Evolutionary conservation across 176 grass and related monocot genomes (phyloP), one percentile per base, ranked within the genome.

Genomic region (Areca catechu): DNA sequence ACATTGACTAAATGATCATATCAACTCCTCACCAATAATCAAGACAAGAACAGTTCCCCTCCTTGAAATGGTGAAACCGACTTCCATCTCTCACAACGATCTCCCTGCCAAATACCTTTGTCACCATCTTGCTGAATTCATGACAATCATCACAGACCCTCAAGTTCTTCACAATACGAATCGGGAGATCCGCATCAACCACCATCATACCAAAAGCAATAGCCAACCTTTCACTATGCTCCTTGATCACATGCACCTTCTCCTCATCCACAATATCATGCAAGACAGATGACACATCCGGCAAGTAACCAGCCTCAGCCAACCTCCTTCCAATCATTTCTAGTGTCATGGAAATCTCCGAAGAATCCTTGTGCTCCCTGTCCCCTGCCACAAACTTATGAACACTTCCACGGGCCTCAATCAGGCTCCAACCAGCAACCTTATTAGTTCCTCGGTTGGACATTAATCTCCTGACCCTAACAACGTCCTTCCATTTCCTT

Each of bases 211-310:
- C 77, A 7, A 84, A 89, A 81, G 81, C 86, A 69, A 84, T 89
- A 48, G 86, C 86, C 15, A 89, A 72, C 10, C 81, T 78, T 49
- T 89, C 86, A 15, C 86, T 89, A 4, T 89, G 86, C 62, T 84
- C 81, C 74, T 78, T 89, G 50, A 89, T 57, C 0, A 60, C 86
- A 71, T 75, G 74, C 37, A 75, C 70, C 57, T 89, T 89, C 66
- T 89, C 81, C 73, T 89, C 86, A 57, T 89, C 62, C 19, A 66
- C 81, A 21, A 89, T 89, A 24, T 89, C 86, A 78, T 89, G 86
- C 65, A 89, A 75, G 18, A 89, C 76, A 5, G 70, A 66, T 49
- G 81, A 89, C n/a, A 89, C 86, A 1, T 89, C 81, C 20, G 86
- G 77, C 29, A 68, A 62, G 60, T 89, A 84, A 22, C 81, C 86